Conservation (phyloP, 768 basidiomycete genomes). For the Mycena indigotica region DNA sequence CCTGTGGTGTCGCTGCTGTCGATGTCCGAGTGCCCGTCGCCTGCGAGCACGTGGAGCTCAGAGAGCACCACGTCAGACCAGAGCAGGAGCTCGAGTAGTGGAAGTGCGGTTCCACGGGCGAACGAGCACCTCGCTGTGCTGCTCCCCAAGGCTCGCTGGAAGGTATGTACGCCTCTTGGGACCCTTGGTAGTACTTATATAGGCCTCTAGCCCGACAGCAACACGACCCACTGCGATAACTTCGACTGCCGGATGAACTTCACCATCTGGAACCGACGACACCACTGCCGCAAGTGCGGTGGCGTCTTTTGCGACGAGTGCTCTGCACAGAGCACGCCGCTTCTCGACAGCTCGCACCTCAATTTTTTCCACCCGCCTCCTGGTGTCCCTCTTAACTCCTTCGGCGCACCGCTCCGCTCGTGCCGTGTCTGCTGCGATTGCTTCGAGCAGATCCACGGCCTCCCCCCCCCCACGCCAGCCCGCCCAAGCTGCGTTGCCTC, state of each 20-base stretch:
- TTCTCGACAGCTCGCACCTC: slow-evolving; percentile 75
- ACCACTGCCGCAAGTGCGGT: slow-evolving; percentile 86
- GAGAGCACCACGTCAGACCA: no score
- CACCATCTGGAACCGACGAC: slow-evolving; percentile 71
- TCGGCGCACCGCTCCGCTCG: slow-evolving; percentile 57
- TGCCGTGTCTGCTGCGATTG: slow-evolving; percentile 78
- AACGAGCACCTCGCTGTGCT: slow-evolving; percentile 83
- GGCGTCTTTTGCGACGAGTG: slow-evolving; percentile 74
- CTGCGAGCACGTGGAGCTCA: no score
- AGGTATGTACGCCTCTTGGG: slow-evolving; percentile 42
- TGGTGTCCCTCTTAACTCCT: slow-evolving; percentile 57
- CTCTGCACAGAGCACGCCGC: slow-evolving; percentile 56
- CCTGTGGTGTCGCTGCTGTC: no score
- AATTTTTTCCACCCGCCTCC: slow-evolving; percentile 72
- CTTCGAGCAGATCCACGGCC: slow-evolving; percentile 71
- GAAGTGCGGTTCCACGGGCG: slow-evolving; percentile 34
- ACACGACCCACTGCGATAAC: slow-evolving; percentile 68
- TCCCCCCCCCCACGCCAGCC: slow-evolving; percentile 36
- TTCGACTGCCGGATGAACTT: slow-evolving; percentile 69
- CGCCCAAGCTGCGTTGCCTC: slow-evolving; percentile 36
- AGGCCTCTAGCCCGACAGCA: slow-evolving; percentile 61
- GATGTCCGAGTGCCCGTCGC: no score
- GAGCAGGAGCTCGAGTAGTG: no score
- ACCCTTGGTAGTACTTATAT: slow-evolving; percentile 18
- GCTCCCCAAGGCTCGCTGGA: slow-evolving; percentile 72